A percentile compares a stretch with the other conserved stretches of the same genome.
These are phyloP conservation scores for Schoenoplectus tabernaemontani DNA, from an alignment of 202 grass and related monocot species.

Conservation along the genomic window DNA sequence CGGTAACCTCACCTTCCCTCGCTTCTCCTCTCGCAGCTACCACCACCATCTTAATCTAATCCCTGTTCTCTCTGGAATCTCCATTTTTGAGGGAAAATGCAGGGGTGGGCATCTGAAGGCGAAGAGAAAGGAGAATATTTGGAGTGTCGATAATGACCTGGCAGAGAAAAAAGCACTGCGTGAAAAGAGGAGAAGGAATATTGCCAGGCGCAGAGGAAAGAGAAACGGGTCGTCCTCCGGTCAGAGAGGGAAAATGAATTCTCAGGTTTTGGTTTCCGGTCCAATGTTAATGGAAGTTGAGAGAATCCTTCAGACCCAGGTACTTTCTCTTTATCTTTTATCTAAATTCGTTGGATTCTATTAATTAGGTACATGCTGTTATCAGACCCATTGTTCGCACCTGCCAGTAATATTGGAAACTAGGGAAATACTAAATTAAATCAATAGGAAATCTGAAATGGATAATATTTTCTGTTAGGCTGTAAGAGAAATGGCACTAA, in stretches of 20 bases:
- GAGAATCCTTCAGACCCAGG: slow-evolving; percentile 86
- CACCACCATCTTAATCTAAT: neutral
- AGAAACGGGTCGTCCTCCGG: slow-evolving; percentile 12
- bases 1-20: slow-evolving; percentile 18
- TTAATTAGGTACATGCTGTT: neutral
- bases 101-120: slow-evolving; percentile 25
- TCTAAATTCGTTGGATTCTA: neutral
- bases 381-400: neutral
- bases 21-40: slow-evolving; percentile 7
- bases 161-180: slow-evolving; percentile 18
- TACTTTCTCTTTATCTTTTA: neutral
- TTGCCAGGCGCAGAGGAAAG: slow-evolving; percentile 23
- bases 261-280: slow-evolving; percentile 63
- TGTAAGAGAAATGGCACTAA: neutral
- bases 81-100: neutral
- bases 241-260: slow-evolving; percentile 32
- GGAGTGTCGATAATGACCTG: slow-evolving; percentile 79
- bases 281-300: slow-evolving; percentile 91
- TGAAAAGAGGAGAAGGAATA: slow-evolving; percentile 22
- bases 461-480: neutral
- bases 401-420: neutral
- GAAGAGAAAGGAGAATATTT: slow-evolving; percentile 77
- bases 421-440: neutral
- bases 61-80: neutral
- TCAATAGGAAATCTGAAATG: neutral